Percentiles rank a stretch among this genome's conserved stretches.
Evolutionary conservation across 2,329 filamentous ascomycete genomes (phyloP).

Genomic region (Fusarium sp.): DNA sequence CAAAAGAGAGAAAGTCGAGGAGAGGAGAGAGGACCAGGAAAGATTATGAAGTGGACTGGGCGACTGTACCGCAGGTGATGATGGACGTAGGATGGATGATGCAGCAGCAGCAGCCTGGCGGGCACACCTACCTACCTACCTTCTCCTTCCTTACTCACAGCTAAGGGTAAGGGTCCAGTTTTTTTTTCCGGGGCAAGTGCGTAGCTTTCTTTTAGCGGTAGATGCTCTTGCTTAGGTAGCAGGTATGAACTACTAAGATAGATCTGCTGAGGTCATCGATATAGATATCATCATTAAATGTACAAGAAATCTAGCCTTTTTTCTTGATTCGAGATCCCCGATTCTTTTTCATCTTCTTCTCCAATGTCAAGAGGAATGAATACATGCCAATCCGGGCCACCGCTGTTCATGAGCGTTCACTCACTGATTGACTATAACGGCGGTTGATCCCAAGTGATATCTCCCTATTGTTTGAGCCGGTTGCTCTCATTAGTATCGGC

Average conservation of each 20-base stretch:
- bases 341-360: too few species aligned
- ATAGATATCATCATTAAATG: too few species aligned
- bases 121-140: slow-evolving; percentile 18
- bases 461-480: not conserved
- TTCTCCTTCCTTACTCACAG: not conserved
- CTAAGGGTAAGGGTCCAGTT: slow-evolving; percentile 32
- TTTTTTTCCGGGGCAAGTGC: slow-evolving; percentile 35
- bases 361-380: too few species aligned
- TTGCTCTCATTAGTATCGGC: slow-evolving; percentile 4
- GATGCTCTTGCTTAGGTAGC: too few species aligned
- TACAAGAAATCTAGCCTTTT: too few species aligned
- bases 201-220: not conserved
- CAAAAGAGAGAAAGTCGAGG: slow-evolving; percentile 22
- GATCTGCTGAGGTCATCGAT: too few species aligned
- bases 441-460: not conserved
- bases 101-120: slow-evolving; percentile 48
- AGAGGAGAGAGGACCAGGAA: slow-evolving; percentile 31
- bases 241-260: too few species aligned
- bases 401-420: too few species aligned
- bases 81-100: slow-evolving; percentile 42
- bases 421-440: not conserved
- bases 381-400: too few species aligned
- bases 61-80: slow-evolving; percentile 19
- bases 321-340: too few species aligned
- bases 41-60: slow-evolving; percentile 37